phyloP scores from a whole-genome alignment of 306 rosid genomes.

The Sphenostylis stenocarpa region DNA sequence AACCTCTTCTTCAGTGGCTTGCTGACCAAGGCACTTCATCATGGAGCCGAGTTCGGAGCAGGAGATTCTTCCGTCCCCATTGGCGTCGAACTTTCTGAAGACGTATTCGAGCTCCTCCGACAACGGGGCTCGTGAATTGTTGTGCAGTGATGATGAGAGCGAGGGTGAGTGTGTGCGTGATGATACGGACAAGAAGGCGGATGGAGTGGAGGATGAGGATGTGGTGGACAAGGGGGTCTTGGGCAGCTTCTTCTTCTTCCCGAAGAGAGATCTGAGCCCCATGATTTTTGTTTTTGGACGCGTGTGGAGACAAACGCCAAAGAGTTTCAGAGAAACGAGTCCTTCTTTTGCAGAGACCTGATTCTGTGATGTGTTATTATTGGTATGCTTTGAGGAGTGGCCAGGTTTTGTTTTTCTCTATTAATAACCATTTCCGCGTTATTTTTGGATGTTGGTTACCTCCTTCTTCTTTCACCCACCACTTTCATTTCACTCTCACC shows the following conservation, averaged over 20 bases:
- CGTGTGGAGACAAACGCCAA: neutral
- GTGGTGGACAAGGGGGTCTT: neutral
- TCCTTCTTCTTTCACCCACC: too few species aligned
- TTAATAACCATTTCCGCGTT: too few species aligned
- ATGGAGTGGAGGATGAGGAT: neutral
- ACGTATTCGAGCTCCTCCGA: conserved; percentile 68
- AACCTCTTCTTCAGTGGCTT: conserved; percentile 64
- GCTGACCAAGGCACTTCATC: conserved; percentile 65
- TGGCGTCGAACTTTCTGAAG: conserved; percentile 76
- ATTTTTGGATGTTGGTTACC: too few species aligned
- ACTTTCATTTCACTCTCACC: too few species aligned
- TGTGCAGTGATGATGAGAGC: neutral
- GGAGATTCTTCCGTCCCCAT: conserved; percentile 91
- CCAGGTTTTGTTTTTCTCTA: neutral
- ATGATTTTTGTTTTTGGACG: conserved; percentile 29
- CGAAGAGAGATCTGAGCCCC: conserved; percentile 72
- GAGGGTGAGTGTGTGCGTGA: neutral
- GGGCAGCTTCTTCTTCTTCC: conserved; percentile 55
- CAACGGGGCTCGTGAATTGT: conserved; percentile 32
- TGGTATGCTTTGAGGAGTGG: neutral
- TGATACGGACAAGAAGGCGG: neutral
- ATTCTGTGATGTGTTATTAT: neutral
- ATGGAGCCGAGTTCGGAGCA: conserved; percentile 76
- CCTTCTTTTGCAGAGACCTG: conserved; percentile 37
- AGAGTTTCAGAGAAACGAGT: neutral